Base-by-base conservation (phyloP, 2,329 filamentous ascomycete genomes). In the Hypoxylon sp. region DNA sequence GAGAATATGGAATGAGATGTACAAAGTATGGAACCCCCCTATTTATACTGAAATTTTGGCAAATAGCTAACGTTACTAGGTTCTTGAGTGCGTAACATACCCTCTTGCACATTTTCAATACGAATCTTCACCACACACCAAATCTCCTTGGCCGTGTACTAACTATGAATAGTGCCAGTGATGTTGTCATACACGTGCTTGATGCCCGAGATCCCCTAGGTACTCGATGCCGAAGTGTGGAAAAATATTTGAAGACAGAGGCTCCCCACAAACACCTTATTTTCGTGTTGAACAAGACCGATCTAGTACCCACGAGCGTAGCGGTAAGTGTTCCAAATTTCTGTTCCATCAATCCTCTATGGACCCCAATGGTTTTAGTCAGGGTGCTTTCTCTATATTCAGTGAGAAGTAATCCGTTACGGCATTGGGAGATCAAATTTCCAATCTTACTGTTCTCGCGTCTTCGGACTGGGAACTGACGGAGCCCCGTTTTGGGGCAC, bases 191-290 rank as follows among this genome's bases (percentile, higher is more conserved):
- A n/a, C 96, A 98, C 76, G 92, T 97, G 13, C 83, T 97, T 0
- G 95, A 98, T 80, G 94, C 94, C 43, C 87, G 94, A 80, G 94
- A 97, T 80, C 94, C 94, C 2, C 82, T 95, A 10, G 96, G 96
- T 34, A 98, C 96, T 14, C 87, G 96, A 60, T 99, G 96, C 83
- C 87, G 90, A 30, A 93, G 92, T 74, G 90, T 97, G 23, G 93
- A 99, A 79, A 97, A 98, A 78, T 98, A 98, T 78, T 90, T 99
- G 52, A 89, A 88, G 68, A 92, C 96, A 71, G 96, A 99, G 77
- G 95, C 94, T 14, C 93, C 94, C 6, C 96, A 99, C 81, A 99
- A 99, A 83, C 95, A 98, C 79, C 84, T 99, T 62, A 89, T 97
- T 23, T 97, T 97, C 74, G 88, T 97, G 1, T 79, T 97, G 56